Evolutionary conservation across 2,329 filamentous ascomycete species (phyloP).

Genomic region (Sporothrix phasma): DNA sequence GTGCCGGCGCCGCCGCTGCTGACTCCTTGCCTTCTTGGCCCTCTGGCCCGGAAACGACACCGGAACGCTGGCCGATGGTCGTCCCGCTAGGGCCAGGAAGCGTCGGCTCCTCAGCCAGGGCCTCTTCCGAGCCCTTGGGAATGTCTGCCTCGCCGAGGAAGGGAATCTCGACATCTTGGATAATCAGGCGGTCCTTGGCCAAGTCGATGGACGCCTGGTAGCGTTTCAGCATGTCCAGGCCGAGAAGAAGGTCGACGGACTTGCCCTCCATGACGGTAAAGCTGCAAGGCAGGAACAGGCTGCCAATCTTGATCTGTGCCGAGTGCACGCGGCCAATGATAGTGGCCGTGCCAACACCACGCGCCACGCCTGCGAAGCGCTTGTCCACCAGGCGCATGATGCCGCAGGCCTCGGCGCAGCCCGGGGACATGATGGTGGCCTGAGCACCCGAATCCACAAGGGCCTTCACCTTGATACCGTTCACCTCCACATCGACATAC

Average conservation of each 20-base stretch:
- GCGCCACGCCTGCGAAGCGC: conserved; percentile 82
- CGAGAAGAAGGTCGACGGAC: conserved; percentile 83
- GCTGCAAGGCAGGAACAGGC: conserved; percentile 77
- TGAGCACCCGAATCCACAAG: conserved; percentile 96
- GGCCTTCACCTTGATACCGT: conserved; percentile 83
- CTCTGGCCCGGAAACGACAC: conserved; percentile 54
- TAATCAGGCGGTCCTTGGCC: conserved; percentile 71
- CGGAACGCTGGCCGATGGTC: conserved; percentile 72
- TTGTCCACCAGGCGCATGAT: conserved; percentile 95
- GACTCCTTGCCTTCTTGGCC: conserved; percentile 8
- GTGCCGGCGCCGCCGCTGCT: neutral
- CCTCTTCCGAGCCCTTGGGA: conserved; percentile 69
- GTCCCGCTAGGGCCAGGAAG: conserved; percentile 82
- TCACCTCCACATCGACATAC: conserved; percentile 92
- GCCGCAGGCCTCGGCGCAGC: conserved; percentile 80
- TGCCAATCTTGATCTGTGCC: conserved; percentile 88
- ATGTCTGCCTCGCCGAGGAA: conserved; percentile 92
- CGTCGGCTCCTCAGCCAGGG: conserved; percentile 67
- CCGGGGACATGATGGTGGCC: conserved; percentile 96
- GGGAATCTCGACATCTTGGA: conserved; percentile 77
- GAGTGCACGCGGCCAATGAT: conserved; percentile 94
- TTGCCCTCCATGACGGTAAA: conserved; percentile 99
- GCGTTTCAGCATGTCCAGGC: conserved; percentile 92
- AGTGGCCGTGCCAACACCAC: conserved; percentile 85
- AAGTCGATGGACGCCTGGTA: conserved; percentile 92